Evolutionary conservation across 345 rosid genomes (phyloP).

Genomic region (Linum trigynum): DNA sequence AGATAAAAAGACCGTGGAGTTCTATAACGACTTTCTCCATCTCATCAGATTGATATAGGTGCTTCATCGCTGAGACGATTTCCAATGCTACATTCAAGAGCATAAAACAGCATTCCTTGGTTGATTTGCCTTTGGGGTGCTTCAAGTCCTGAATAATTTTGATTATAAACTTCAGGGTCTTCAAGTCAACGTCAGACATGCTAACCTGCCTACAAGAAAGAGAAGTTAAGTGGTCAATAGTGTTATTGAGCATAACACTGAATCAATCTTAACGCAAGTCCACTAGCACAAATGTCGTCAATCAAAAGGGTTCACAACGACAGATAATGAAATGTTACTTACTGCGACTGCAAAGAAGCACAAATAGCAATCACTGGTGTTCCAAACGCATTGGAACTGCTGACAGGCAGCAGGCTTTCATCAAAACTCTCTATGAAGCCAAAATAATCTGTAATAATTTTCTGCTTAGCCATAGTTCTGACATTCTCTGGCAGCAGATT

Average conservation of each 20-base stretch:
- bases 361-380: slow-evolving; percentile 56
- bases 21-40: slow-evolving; percentile 48
- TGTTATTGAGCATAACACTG: background rate
- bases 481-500: slow-evolving; percentile 41
- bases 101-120: slow-evolving; percentile 24
- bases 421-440: slow-evolving; percentile 38
- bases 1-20: slow-evolving; percentile 55
- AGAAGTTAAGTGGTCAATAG: slow-evolving; percentile 12
- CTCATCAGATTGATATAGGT: slow-evolving; percentile 43
- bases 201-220: slow-evolving; percentile 45
- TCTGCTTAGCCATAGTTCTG: slow-evolving; percentile 42
- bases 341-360: slow-evolving; percentile 40
- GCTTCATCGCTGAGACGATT: slow-evolving; percentile 43
- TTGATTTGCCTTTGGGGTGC: slow-evolving; percentile 26
- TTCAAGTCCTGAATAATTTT: slow-evolving; percentile 31
- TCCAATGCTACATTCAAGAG: slow-evolving; percentile 46
- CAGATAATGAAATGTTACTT: too few relatives aligned
- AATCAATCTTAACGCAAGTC: background rate
- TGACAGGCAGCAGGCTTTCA: slow-evolving; percentile 22
- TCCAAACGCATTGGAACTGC: slow-evolving; percentile 33
- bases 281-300: background rate
- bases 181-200: slow-evolving; percentile 42
- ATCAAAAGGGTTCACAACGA: background rate
- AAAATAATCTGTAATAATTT: slow-evolving; percentile 47
- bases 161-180: slow-evolving; percentile 52